Percentiles rank a stretch among this genome's conserved stretches.
phyloP scores from a whole-genome alignment of 345 rosid species.

The Melaleuca quinquenervia region DNA sequence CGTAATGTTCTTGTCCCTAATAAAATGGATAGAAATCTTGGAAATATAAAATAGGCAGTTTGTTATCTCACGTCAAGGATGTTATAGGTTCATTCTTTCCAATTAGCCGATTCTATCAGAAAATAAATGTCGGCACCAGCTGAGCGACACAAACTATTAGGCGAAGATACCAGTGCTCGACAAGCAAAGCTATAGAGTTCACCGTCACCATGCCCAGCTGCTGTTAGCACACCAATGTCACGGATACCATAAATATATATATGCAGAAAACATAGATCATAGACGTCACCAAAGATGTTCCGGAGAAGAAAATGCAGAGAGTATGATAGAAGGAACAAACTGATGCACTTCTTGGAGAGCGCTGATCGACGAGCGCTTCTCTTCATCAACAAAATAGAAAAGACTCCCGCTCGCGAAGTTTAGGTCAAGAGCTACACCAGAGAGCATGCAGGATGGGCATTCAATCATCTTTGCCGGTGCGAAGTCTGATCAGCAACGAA shows the following conservation, averaged over 20 bases:
- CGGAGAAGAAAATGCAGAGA: not conserved
- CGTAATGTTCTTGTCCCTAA: too few relatives aligned
- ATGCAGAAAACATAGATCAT: not conserved
- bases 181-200: not conserved
- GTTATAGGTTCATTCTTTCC: not conserved
- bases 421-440: not conserved
- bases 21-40: too few relatives aligned
- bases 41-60: not conserved
- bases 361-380: not conserved
- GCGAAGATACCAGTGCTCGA: not conserved
- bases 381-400: not conserved
- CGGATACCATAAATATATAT: not conserved
- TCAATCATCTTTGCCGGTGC: not conserved
- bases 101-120: too few relatives aligned
- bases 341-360: not conserved
- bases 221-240: not conserved
- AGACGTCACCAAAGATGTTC: not conserved
- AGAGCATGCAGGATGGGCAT: not conserved
- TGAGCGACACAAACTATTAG: not conserved
- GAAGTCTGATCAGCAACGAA: not conserved
- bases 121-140: not conserved
- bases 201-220: not conserved
- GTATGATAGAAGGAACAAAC: not conserved
- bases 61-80: not conserved
- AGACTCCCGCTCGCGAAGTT: not conserved